Conservation (phyloP, 441 rosid species). For the Syzygium malaccense region DNA sequence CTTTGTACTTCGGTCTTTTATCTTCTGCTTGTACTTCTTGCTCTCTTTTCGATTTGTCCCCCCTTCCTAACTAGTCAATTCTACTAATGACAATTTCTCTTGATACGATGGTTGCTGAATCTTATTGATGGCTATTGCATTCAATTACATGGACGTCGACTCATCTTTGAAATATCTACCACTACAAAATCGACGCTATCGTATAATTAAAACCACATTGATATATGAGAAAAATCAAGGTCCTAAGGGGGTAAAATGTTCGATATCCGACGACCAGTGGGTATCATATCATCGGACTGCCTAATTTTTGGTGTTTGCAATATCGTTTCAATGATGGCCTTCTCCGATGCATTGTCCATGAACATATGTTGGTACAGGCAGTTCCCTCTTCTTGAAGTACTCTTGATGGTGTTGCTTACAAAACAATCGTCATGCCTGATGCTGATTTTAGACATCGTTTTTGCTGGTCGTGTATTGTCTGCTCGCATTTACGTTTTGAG, state of each 20-base stretch:
- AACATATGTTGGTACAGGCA: neutral
- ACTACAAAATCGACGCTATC: accelerated
- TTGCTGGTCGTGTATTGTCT: neutral
- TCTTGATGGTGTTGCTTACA: neutral
- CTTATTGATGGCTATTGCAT: neutral
- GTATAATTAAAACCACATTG: neutral
- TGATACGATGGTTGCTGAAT: neutral
- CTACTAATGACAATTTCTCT: neutral
- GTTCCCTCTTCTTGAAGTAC: neutral
- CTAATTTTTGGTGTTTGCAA: neutral
- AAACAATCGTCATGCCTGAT: no score
- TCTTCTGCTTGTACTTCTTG: neutral
- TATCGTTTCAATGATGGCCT: neutral
- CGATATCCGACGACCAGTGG: accelerated
- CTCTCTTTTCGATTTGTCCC: neutral
- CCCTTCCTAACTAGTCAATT: neutral
- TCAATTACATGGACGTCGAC: neutral
- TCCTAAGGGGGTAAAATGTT: neutral
- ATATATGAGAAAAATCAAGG: neutral
- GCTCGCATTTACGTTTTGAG: neutral
- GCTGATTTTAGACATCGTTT: no score
- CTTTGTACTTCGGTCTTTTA: neutral
- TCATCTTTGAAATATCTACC: neutral
- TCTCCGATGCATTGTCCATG: neutral
- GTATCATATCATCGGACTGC: neutral